A percentile compares a stretch with the other conserved stretches of the same genome.
Evolutionary conservation across 305 asterid species (phyloP).

Genomic region (Solanum hybrid): DNA sequence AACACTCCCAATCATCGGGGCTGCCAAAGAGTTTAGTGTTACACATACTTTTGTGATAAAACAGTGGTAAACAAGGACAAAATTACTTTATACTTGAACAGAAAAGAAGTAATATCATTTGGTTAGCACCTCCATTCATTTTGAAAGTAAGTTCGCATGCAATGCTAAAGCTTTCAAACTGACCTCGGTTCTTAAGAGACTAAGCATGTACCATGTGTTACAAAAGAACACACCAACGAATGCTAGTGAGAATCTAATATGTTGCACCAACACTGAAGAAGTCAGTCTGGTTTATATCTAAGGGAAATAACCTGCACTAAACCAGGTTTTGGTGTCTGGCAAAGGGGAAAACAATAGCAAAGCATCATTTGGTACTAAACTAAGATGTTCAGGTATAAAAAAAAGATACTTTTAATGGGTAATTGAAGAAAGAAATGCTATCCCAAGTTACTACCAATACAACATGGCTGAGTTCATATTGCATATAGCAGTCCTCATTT

Average conservation of each 20-base stretch:
- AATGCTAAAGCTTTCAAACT: not conserved
- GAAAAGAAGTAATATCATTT: not conserved
- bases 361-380: not conserved
- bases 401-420: not conserved
- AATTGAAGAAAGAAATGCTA: not conserved
- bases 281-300: not conserved
- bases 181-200: not conserved
- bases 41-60: not conserved
- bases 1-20: slow-evolving; percentile 97
- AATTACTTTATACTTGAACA: not conserved
- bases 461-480: not conserved
- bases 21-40: slow-evolving; percentile 30
- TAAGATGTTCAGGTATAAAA: not conserved
- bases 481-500: not conserved
- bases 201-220: not conserved
- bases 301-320: not conserved
- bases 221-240: not conserved
- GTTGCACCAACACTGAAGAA: not conserved
- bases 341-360: not conserved
- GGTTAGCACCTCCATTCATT: not conserved
- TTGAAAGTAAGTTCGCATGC: not conserved
- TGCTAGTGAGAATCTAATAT: not conserved
- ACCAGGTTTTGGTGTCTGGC: not conserved
- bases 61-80: not conserved
- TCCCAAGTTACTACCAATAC: not conserved